Conservation (phyloP, 768 basidiomycete species). For the Tylopilus rubrobrunneus region DNA sequence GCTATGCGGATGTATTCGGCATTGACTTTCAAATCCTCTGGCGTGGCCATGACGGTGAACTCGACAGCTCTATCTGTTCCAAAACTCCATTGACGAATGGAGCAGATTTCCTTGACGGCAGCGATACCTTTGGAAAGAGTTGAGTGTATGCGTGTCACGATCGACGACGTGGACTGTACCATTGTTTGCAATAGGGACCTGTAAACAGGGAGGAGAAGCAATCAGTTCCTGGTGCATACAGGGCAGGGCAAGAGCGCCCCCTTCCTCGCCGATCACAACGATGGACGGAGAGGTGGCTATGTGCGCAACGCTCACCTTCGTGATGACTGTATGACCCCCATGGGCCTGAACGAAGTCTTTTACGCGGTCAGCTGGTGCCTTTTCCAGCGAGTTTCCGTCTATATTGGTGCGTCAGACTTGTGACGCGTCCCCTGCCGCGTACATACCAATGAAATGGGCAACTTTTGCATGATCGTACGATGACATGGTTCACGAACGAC, state of each 20-base stretch:
- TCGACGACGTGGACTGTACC: constrained; percentile 42
- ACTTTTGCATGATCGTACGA: constrained; percentile 56
- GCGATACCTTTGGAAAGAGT: constrained; percentile 71
- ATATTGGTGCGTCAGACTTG: constrained; percentile 10
- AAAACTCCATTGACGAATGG: constrained; percentile 99
- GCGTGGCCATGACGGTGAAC: constrained; percentile 99
- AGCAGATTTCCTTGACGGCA: constrained; percentile 98
- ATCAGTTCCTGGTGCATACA: constrained; percentile 8
- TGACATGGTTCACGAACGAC: constrained; percentile 22
- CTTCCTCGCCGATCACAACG: background rate
- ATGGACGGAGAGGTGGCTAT: constrained; percentile 31
- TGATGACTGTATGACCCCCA: constrained; percentile 98
- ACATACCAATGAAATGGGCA: constrained; percentile 59
- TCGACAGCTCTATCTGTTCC: constrained; percentile 94
- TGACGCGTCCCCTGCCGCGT: constrained; percentile 3
- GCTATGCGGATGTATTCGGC: constrained; percentile 99
- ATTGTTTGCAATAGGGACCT: constrained; percentile 99
- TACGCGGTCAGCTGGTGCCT: constrained; percentile 72
- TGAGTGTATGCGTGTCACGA: constrained; percentile 21
- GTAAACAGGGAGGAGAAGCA: background rate
- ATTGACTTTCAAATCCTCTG: constrained; percentile 97
- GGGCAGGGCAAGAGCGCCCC: background rate
- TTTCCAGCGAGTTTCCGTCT: constrained; percentile 94
- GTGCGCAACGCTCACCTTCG: constrained; percentile 62
- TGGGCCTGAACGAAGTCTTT: constrained; percentile 87